Evolutionary conservation across 2,329 filamentous ascomycete species (phyloP), one percentile per base, ranked within the genome.

Genomic region (Pleoardoris graminearum): DNA sequence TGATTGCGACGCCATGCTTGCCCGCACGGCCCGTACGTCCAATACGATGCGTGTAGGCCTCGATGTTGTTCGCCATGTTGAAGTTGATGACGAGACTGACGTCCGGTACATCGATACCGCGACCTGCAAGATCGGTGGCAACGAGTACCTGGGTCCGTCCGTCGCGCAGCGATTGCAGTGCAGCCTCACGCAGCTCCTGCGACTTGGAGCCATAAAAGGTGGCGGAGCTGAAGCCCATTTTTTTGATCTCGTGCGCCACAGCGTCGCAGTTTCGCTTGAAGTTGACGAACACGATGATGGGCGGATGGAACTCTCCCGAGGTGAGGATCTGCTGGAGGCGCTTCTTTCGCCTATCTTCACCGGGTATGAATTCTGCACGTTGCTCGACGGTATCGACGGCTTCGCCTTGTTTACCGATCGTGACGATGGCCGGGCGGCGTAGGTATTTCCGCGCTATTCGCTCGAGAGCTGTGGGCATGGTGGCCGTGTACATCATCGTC

Each of bases 401-500:
- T 78, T 99, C 93, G 65, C 94, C 94, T 1, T 87, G 85, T 67
- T 95, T 96, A 58, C 94, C 94, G 59, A 99, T 97, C 0, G 89
- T 96, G 33, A 97, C 91, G 45, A 92, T 94, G 17, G 94, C 94
- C 0, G 94, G 94, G 11, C 94, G 85, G 0, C 93, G 89, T 14
- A 97, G 85, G 70, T 99, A 99, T 71, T 96, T 96, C 65, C 92
- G 88, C n/a, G 94, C 94, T 59, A 99, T 97, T 57, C 90, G 89
- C 72, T 99, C 94, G 14, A 99, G 90, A 0, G 89, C 85, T 0
- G 89, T 78, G 1, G 94, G 92, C 94, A 99, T 99, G 23, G 94
- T 99, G 48, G 94, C 94, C 60, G 94, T 97, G 84, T 97, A 99
- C 94, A 99, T 99, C 94, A 99, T 99, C 0, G 94, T 99, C 75